These are phyloP conservation scores for Chlorella sp. DNA, from an alignment of 139 green algal genomes.

Conservation along the genomic window DNA sequence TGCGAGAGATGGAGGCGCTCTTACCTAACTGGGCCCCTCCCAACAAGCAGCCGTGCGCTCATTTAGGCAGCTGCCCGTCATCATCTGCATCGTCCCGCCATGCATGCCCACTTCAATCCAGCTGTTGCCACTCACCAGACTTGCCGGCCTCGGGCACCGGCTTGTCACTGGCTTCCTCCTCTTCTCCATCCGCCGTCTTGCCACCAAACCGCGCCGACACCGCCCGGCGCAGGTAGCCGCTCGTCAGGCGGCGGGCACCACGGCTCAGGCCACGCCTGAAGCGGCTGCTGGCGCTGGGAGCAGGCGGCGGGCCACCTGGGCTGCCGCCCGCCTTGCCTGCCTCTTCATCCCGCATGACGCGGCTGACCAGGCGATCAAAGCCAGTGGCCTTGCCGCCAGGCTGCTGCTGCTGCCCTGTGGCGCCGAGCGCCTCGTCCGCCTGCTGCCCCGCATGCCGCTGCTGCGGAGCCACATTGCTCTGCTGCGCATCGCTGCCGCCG, in stretches of 20 bases:
- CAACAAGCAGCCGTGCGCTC: no score
- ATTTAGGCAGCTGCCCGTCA: no score
- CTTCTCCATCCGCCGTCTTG: background rate
- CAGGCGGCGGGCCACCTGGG: no score
- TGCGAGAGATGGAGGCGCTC: no score
- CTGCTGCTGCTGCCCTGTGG: background rate
- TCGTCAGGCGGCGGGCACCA: background rate
- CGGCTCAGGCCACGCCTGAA: background rate
- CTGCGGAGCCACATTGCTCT: background rate
- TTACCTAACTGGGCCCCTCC: no score
- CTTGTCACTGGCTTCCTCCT: background rate
- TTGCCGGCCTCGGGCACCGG: background rate
- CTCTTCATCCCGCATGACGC: no score
- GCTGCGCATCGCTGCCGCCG: background rate
- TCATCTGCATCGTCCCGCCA: no score
- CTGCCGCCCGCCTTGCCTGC: no score
- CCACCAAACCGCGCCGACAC: slow-evolving; percentile 21
- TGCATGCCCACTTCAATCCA: no score
- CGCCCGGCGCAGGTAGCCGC: slow-evolving; percentile 18
- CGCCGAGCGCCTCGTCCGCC: background rate
- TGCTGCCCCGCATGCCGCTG: background rate
- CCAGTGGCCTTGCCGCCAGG: background rate
- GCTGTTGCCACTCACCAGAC: background rate
- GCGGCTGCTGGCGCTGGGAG: background rate
- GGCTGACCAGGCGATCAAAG: slow-evolving; percentile 25